Conservation (phyloP, 495 filamentous ascomycete genomes). For the Thozetella sp. region DNA sequence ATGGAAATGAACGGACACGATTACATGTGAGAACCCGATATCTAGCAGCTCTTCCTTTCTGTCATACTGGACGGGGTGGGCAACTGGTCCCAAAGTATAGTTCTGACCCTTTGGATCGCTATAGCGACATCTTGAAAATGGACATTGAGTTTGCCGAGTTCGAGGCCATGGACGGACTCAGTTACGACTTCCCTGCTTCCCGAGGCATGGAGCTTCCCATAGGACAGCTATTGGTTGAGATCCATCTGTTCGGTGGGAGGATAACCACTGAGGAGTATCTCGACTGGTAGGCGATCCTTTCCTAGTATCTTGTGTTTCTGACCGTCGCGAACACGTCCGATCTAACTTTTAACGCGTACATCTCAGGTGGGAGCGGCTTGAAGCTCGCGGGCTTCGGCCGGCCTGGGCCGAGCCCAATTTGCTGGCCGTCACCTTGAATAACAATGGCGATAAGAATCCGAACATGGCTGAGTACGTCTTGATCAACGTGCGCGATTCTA, state of each 20-base stretch:
- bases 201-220: slow-evolving; percentile 17
- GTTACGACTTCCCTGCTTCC: slow-evolving; percentile 13
- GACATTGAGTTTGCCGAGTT: slow-evolving; percentile 32
- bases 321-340: too few species aligned
- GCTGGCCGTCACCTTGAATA: slow-evolving; percentile 13
- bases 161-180: slow-evolving; percentile 19
- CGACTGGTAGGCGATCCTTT: slow-evolving; percentile 6
- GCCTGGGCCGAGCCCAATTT: slow-evolving; percentile 25
- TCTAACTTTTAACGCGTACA: neutral
- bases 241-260: slow-evolving; percentile 20
- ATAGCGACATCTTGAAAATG: slow-evolving; percentile 30
- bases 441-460: slow-evolving; percentile 3
- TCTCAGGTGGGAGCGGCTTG: slow-evolving; percentile 19
- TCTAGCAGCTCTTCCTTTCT: neutral
- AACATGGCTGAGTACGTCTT: slow-evolving; percentile 21
- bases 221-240: slow-evolving; percentile 29
- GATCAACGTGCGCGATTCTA: slow-evolving; percentile 20
- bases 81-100: too few species aligned
- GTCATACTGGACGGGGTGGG: neutral
- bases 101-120: too few species aligned
- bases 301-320: too few species aligned
- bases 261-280: slow-evolving; percentile 14
- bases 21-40: slow-evolving; percentile 19
- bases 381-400: slow-evolving; percentile 19
- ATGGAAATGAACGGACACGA: slow-evolving; percentile 28